Percentiles rank a stretch among this genome's conserved stretches.
Conservation (phyloP, 192 early-diverging fungal genomes). For the Coemansia sp. region DNA sequence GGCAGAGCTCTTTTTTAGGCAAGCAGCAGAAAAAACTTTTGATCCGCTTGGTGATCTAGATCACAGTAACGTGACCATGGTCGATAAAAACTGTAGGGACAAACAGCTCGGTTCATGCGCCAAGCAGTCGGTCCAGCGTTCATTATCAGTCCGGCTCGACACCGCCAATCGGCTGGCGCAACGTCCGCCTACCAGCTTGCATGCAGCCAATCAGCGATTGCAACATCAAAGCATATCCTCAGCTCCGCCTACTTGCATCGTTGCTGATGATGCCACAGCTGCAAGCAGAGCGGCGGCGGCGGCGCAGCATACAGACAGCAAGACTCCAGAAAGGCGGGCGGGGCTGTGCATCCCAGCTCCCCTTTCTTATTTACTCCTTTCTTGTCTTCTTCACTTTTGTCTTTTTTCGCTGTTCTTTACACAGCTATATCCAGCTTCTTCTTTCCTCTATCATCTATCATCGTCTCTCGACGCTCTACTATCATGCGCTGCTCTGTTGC, state of each 20-base stretch:
- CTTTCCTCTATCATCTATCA: neutral
- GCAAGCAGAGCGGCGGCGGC: neutral
- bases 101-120: neutral
- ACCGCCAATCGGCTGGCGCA: conserved; percentile 28
- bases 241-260: conserved; percentile 15
- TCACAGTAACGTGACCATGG: conserved; percentile 16
- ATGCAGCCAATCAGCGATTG: conserved; percentile 31
- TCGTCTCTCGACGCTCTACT: neutral
- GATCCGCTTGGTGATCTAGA: conserved; percentile 8
- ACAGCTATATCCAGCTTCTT: conserved; percentile 1
- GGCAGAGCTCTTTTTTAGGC: neutral
- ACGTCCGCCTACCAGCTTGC: conserved; percentile 21
- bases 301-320: conserved; percentile 3
- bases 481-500: conserved; percentile 55
- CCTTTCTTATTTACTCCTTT: neutral
- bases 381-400: neutral
- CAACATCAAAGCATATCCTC: conserved; percentile 22
- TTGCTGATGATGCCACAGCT: neutral
- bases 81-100: conserved; percentile 25
- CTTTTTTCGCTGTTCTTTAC: too few relatives aligned
- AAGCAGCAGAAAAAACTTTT: conserved; percentile 23
- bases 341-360: conserved; percentile 7
- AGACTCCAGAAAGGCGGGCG: neutral
- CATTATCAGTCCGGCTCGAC: conserved; percentile 9
- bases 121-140: neutral